Evolutionary conservation across 2,329 filamentous ascomycete species (phyloP), one percentile per base, ranked within the genome.

Genomic region (Xylariaceae sp.): DNA sequence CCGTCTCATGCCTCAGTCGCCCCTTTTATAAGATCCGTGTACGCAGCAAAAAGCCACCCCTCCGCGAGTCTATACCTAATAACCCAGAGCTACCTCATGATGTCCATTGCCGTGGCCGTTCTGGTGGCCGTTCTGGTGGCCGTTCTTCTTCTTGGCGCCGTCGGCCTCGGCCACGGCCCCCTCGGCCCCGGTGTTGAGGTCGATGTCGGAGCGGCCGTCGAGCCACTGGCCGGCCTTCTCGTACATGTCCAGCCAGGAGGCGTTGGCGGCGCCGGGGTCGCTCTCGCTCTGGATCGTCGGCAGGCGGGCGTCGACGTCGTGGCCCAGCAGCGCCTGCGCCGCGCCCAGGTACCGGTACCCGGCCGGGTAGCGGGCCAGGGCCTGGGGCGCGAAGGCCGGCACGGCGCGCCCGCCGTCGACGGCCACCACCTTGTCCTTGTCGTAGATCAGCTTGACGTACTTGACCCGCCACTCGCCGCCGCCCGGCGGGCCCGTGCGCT

Each of bases 381-480:
- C 54, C 10, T 59, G 56, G 17, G 43, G 32, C n/a, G 52, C 37
- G 39, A 70, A 65, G 1, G 23, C 36, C 0, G 66, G 66, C 12
- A 52, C 52, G 5, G 50, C 16, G 15, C 15, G 50, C 42, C 45
- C 50, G 23, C 67, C 65, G 41, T 68, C 60, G 23, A 63, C 60
- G 4, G 65, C 57, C 3, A 68, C 57, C 19, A 70, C 49, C 53
- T 66, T 68, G 54, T 70, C 66, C 51, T 68, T 68, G 40, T 68
- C 66, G 47, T 68, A 67, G 42, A 67, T 58, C 32, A 68, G 54
- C 54, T 68, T 68, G 51, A 67, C 63, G 40, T 61, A 67, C 31
- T 56, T 55, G 30, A 62, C 53, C 44, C 59, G 61, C 64, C 64
- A 67, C 14, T 41, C 47, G 2, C 40, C 39, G 15, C 25, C 29